Evolutionary conservation across 441 rosid species (phyloP).

Genomic region (Mallotus repandus): DNA sequence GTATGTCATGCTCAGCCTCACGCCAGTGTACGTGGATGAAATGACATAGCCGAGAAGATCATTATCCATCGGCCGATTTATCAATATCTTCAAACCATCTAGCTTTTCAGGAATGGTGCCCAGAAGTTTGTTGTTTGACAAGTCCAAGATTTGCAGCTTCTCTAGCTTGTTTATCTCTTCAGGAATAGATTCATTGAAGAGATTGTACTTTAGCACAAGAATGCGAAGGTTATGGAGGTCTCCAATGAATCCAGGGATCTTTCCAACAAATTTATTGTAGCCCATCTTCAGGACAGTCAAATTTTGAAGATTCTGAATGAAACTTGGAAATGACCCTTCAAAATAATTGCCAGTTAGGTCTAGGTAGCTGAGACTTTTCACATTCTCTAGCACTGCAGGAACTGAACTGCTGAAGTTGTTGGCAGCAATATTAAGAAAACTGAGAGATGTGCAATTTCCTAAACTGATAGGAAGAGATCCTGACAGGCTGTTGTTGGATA

Average conservation of each 20-base stretch:
- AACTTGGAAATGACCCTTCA: slow-evolving; percentile 28
- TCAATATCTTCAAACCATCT: not conserved
- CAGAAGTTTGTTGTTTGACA: too few species aligned
- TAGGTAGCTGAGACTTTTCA: slow-evolving; percentile 17
- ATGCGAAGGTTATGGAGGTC: not conserved
- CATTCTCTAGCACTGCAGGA: slow-evolving; percentile 16
- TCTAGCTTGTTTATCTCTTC: not conserved
- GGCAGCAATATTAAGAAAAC: slow-evolving; percentile 22
- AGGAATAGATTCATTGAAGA: not conserved
- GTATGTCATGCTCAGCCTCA: too few species aligned
- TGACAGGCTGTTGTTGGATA: slow-evolving; percentile 25
- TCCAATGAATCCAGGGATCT: not conserved
- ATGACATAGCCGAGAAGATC: too few species aligned
- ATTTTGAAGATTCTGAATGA: slow-evolving; percentile 15
- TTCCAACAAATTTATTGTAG: slow-evolving; percentile 23
- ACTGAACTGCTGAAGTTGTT: slow-evolving; percentile 25
- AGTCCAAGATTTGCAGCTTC: not conserved
- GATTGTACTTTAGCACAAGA: not conserved
- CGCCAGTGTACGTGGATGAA: too few species aligned
- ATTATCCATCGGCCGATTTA: too few species aligned
- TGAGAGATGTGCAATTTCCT: slow-evolving; percentile 23
- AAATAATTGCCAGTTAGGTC: slow-evolving; percentile 23
- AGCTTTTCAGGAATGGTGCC: not conserved
- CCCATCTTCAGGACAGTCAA: slow-evolving; percentile 26
- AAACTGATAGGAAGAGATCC: slow-evolving; percentile 20